Evolutionary conservation across 257 asterid species (phyloP).

Genomic region (Capsicum pubescens): DNA sequence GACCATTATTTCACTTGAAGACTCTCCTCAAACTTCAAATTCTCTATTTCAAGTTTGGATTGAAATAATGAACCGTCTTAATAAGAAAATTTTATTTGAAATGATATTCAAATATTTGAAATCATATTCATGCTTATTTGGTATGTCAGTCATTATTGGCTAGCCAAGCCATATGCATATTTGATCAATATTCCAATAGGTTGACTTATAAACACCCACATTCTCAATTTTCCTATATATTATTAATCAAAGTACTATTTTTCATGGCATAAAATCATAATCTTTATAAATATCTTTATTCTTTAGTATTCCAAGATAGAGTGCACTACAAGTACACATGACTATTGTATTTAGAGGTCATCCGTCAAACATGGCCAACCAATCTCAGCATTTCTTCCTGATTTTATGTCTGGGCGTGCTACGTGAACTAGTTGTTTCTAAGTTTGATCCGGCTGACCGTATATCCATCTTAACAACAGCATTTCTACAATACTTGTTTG

Average conservation of each 20-base stretch:
- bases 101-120: not conserved
- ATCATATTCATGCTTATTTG: not conserved
- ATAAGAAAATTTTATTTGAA: no score
- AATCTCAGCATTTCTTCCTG: not conserved
- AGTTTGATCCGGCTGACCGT: not conserved
- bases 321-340: not conserved
- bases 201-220: not conserved
- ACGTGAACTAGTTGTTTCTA: not conserved
- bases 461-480: conserved; percentile 17
- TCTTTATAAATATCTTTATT: not conserved
- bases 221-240: not conserved
- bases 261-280: not conserved
- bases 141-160: not conserved
- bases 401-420: not conserved
- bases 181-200: not conserved
- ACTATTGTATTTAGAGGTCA: not conserved
- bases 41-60: not conserved
- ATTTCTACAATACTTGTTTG: not conserved
- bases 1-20: not conserved
- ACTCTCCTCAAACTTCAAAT: not conserved
- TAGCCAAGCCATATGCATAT: not conserved
- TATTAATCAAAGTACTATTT: not conserved
- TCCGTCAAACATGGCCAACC: not conserved
- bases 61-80: not conserved
- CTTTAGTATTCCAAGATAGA: not conserved